These are phyloP conservation scores for Stevia rebaudiana DNA, from an alignment of 140 eudicot species.

Conservation along the genomic window DNA sequence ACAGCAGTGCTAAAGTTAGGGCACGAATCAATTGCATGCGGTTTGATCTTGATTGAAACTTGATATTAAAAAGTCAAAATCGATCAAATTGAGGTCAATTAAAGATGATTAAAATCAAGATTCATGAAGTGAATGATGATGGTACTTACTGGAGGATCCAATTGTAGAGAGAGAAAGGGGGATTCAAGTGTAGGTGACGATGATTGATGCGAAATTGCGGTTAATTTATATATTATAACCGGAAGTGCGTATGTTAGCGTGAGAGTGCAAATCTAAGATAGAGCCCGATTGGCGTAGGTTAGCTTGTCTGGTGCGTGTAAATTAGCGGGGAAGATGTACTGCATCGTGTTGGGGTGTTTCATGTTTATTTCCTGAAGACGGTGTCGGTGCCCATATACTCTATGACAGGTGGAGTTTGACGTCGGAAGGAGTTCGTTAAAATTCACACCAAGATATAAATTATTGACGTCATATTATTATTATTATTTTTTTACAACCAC, in stretches of 20 bases:
- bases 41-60: background rate
- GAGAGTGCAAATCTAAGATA: background rate
- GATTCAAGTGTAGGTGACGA: constrained; percentile 16
- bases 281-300: constrained; percentile 18
- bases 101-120: constrained; percentile 5
- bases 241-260: background rate
- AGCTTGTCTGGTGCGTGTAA: background rate
- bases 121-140: constrained; percentile 14
- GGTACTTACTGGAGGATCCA: constrained; percentile 11
- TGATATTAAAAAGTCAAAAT: background rate
- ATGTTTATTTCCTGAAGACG: background rate
- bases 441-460: background rate
- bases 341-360: background rate
- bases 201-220: background rate
- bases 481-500: too few relatives aligned
- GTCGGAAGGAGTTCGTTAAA: background rate
- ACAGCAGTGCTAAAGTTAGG: constrained; percentile 6
- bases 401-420: constrained; percentile 16
- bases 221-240: background rate
- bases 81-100: constrained; percentile 15
- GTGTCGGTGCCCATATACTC: constrained; percentile 15
- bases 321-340: constrained; percentile 1
- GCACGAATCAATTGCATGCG: background rate
- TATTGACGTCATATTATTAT: too few relatives aligned
- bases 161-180: constrained; percentile 5